phyloP scores from a whole-genome alignment of 768 basidiomycete species.

The Chalciporus chontae region DNA sequence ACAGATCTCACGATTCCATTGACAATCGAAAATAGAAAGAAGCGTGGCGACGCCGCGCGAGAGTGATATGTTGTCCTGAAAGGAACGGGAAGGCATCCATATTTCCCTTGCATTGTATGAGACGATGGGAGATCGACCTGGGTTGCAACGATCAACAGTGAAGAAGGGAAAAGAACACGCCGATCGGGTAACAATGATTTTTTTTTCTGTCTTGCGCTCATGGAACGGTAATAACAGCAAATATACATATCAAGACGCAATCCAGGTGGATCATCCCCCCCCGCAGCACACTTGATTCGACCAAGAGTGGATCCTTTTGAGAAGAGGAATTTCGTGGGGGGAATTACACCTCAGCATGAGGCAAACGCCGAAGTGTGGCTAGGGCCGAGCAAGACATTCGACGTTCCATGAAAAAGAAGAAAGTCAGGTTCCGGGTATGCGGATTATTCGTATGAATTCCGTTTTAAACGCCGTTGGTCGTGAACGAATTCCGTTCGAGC shows the following conservation, averaged over 20 bases:
- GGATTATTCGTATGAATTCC: constrained; percentile 1
- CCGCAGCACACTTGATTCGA: constrained; percentile 4
- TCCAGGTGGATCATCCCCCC: constrained; percentile 6
- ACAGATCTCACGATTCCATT: background rate
- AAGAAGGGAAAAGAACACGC: background rate
- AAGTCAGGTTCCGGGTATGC: constrained; percentile 16
- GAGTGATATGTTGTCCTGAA: background rate
- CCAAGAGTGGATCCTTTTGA: constrained; percentile 18
- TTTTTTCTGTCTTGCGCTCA: background rate
- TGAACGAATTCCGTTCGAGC: background rate
- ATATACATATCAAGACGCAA: background rate
- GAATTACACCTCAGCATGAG: constrained; percentile 3
- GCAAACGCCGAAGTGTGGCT: constrained; percentile 5
- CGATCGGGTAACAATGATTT: constrained; percentile 5
- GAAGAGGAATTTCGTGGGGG: constrained; percentile 8
- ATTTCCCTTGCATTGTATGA: background rate
- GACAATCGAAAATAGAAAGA: background rate
- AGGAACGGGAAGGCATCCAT: background rate
- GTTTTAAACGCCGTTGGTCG: constrained; percentile 18
- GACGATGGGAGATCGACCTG: constrained; percentile 7
- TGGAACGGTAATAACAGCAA: constrained; percentile 15
- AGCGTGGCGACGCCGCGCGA: background rate
- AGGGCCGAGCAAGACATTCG: background rate
- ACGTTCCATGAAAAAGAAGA: constrained; percentile 13
- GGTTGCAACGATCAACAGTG: constrained; percentile 1